A percentile compares a stretch with the other conserved stretches of the same genome.
These are phyloP conservation scores for Aspergillus sparsus DNA, from an alignment of 495 filamentous ascomycete species.

Conservation along the genomic window DNA sequence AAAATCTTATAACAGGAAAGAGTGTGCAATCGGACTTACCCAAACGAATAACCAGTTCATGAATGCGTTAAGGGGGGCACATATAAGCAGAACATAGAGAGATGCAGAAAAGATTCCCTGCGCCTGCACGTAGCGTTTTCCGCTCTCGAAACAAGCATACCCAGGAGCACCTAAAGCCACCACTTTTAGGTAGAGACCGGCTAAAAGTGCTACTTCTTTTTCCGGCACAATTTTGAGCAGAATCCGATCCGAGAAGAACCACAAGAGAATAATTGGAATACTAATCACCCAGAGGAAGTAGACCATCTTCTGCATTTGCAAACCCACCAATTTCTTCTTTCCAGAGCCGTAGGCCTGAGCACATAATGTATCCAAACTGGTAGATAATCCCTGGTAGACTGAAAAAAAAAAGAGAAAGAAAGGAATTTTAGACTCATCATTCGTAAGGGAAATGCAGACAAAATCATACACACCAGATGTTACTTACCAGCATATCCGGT, in stretches of 20 bases:
- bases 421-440: neutral
- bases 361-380: conserved; percentile 73
- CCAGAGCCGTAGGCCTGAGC: conserved; percentile 77
- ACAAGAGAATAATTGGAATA: conserved; percentile 65
- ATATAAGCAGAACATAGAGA: conserved; percentile 65
- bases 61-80: conserved; percentile 69
- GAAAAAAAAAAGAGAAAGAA: neutral
- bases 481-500: conserved; percentile 60
- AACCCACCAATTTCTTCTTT: conserved; percentile 64
- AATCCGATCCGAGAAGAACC: conserved; percentile 62
- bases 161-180: conserved; percentile 67
- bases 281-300: conserved; percentile 62
- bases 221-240: conserved; percentile 66
- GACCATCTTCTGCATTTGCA: conserved; percentile 73
- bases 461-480: neutral
- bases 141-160: conserved; percentile 70
- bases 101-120: conserved; percentile 72
- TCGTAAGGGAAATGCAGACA: neutral
- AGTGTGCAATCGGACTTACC: conserved; percentile 40
- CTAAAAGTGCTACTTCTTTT: conserved; percentile 60
- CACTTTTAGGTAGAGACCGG: conserved; percentile 67
- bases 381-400: conserved; percentile 70
- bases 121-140: conserved; percentile 73
- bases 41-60: conserved; percentile 78
- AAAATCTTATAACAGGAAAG: neutral